Base-by-base conservation (phyloP, 441 rosid species). In the Corymbia citriodora region DNA sequence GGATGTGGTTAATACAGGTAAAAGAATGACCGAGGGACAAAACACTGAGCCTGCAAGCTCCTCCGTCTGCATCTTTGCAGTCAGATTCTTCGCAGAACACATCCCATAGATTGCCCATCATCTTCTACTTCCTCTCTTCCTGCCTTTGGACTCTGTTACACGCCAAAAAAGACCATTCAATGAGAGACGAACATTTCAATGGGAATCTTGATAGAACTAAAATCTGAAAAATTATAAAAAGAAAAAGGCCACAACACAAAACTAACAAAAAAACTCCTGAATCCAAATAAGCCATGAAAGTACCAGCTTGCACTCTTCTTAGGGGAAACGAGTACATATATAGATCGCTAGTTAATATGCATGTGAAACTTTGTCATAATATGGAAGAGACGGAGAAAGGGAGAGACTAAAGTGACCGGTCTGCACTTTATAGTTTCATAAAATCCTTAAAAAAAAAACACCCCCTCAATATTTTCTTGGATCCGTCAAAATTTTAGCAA, bases 21-120 rank as follows among this genome's bases (percentile, higher is more conserved):
- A 93, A 88, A 50, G 97, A 93, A 87, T 93, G 93, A 29, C 91
- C 88, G 72, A 92, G 61, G 54, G 90, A 90, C 92, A 79, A 11
- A 54, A 90, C 55, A 87, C 25, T 79, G 19, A 92, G 93, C 88
- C 31, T n/a, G 89, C 92, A 92, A 18, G 88, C 92, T 91, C 88
- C 79, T 88, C 89, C 92, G 89, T 33, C 82, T 18, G 40, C 55
- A 25, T 91, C 91, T 55, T 91, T 91, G 90, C 92, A 92, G 87
- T 79, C 92, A 90, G 95, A 92, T 63, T 95, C 91, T 91, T 94
- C 97, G 55, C 99, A 96, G 87, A 96, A 95, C 90, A 87, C 86
- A 55, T 74, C 90, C 98, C 96, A 94, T 40, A 94, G 90, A 36
- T 87, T 90, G 89, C 88, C 97, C 94, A 89, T 93, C 91, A 90